Percentiles rank a stretch among this genome's conserved stretches.
Conservation (phyloP, 2,329 filamentous ascomycete genomes). For the Magnaporthales sp. region DNA sequence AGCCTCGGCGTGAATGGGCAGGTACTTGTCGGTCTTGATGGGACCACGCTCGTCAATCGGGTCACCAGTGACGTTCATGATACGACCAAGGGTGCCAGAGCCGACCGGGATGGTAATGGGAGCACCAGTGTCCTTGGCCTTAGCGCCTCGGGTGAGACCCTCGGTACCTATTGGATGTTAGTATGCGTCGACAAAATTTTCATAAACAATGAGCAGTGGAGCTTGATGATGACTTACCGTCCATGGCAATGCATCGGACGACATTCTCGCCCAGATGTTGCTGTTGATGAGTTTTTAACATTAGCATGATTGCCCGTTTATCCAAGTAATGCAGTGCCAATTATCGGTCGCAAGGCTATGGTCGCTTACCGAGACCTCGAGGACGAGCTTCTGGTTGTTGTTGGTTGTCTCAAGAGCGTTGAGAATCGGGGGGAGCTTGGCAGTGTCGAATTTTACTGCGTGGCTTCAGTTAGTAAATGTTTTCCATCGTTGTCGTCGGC, state of each 20-base stretch:
- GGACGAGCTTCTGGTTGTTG: slow-evolving; percentile 85
- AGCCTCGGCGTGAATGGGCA: slow-evolving; percentile 90
- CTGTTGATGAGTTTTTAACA: slow-evolving; percentile 35
- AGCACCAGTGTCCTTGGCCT: slow-evolving; percentile 78
- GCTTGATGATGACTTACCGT: slow-evolving; percentile 57
- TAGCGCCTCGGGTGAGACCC: slow-evolving; percentile 92
- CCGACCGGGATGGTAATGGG: slow-evolving; percentile 98
- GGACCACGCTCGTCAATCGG: slow-evolving; percentile 99
- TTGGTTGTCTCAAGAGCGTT: slow-evolving; percentile 92
- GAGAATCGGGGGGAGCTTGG: slow-evolving; percentile 92
- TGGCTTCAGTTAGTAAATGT: neutral
- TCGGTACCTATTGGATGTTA: slow-evolving; percentile 66
- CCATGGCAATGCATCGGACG: slow-evolving; percentile 99
- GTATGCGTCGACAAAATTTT: neutral
- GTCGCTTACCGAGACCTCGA: slow-evolving; percentile 82
- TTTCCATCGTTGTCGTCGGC: neutral
- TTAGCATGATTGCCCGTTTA: slow-evolving; percentile 28
- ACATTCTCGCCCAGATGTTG: slow-evolving; percentile 99
- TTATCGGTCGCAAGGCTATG: neutral
- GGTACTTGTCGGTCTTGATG: slow-evolving; percentile 82
- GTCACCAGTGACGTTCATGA: slow-evolving; percentile 99
- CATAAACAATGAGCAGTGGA: slow-evolving; percentile 9
- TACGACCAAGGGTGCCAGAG: slow-evolving; percentile 87
- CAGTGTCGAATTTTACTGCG: slow-evolving; percentile 90
- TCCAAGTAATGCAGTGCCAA: slow-evolving; percentile 11